These are phyloP conservation scores for Fusarium cyanostomum DNA, from an alignment of 2,329 filamentous ascomycete genomes.

Conservation along the genomic window DNA sequence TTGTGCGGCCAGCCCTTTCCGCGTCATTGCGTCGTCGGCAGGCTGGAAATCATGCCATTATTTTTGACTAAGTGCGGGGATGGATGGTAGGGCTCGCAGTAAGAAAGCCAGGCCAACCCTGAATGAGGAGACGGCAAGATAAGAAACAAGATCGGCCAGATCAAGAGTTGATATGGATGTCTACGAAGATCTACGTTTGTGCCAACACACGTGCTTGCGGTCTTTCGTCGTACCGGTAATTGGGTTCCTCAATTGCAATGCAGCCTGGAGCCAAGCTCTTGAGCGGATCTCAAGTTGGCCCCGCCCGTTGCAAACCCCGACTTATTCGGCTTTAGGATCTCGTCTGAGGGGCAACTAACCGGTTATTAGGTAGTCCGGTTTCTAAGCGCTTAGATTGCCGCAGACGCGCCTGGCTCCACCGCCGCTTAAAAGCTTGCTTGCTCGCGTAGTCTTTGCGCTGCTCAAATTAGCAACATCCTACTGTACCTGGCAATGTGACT, in stretches of 20 bases:
- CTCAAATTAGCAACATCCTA: slow-evolving; percentile 11
- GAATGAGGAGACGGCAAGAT: too few relatives aligned
- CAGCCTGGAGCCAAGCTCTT: background rate
- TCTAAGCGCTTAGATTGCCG: slow-evolving; percentile 20
- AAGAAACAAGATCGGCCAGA: too few relatives aligned
- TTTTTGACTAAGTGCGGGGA: background rate
- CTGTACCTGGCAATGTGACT: slow-evolving; percentile 12
- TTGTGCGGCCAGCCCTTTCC: slow-evolving; percentile 19
- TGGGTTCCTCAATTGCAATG: background rate
- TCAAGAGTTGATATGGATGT: too few relatives aligned
- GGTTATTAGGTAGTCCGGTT: background rate
- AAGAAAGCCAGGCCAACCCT: background rate
- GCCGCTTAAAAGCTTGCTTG: background rate
- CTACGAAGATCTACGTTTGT: too few relatives aligned
- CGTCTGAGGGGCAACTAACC: too few relatives aligned
- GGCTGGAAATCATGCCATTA: background rate
- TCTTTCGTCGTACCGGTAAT: too few relatives aligned
- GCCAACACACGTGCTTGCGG: too few relatives aligned
- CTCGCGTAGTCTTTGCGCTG: background rate
- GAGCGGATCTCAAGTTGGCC: background rate
- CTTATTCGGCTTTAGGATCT: background rate
- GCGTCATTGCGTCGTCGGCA: background rate
- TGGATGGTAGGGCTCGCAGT: too few relatives aligned
- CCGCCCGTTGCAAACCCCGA: background rate
- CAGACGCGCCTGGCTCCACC: slow-evolving; percentile 3